Evolutionary conservation across 257 asterid species (phyloP).

Genomic region (Anisodus acutangulus): DNA sequence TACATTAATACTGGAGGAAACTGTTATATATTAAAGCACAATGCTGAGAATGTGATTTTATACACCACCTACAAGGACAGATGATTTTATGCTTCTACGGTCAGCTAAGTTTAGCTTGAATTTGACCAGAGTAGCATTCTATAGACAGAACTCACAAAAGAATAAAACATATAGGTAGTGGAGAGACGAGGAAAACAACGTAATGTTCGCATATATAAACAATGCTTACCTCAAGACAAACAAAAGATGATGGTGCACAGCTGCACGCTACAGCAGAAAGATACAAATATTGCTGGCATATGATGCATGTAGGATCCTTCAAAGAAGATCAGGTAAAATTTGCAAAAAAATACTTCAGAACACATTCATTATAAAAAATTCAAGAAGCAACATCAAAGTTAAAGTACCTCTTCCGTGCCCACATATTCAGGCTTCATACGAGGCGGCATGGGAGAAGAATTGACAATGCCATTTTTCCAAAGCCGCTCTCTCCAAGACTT

Average conservation of each 20-base stretch:
- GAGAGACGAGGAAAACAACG: not conserved
- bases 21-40: not conserved
- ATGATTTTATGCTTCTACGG: not conserved
- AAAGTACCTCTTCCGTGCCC: constrained; percentile 83
- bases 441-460: constrained; percentile 71
- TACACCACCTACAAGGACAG: not conserved
- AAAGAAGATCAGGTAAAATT: constrained; percentile 36
- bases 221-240: constrained; percentile 85
- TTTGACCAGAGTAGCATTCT: not conserved
- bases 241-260: constrained; percentile 82
- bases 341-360: constrained; percentile 39
- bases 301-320: constrained; percentile 89
- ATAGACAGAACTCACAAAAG: constrained; percentile 21
- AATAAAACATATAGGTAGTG: not conserved
- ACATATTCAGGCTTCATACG: constrained; percentile 70
- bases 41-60: not conserved
- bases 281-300: constrained; percentile 84
- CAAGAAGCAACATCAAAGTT: constrained; percentile 25
- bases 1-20: not conserved
- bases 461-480: constrained; percentile 77
- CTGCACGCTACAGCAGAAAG: constrained; percentile 88
- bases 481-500: constrained; percentile 81
- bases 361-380: not conserved
- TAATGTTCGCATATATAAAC: not conserved
- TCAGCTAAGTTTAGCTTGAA: constrained; percentile 16